Percentiles rank a stretch among this genome's conserved stretches.
Evolutionary conservation across 306 rosid genomes (phyloP).

Genomic region (Gynostemma pentaphyllum): DNA sequence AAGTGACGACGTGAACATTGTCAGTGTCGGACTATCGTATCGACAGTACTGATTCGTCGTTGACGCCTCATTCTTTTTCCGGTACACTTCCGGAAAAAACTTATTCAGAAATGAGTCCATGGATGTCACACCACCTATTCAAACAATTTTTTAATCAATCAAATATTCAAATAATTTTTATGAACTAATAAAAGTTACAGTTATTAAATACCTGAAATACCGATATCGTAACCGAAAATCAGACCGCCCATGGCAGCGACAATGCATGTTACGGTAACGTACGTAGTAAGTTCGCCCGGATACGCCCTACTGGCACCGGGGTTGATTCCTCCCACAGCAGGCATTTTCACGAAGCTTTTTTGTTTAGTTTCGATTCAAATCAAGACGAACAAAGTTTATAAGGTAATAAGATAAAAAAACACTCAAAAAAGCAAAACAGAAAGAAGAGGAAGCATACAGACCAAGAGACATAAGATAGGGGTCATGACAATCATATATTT

Average conservation of each 20-base stretch:
- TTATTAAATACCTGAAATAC: conserved; percentile 70
- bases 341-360: conserved; percentile 63
- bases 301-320: conserved; percentile 30
- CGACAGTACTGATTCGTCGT: conserved; percentile 59
- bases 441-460: background rate
- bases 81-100: conserved; percentile 58
- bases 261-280: conserved; percentile 55
- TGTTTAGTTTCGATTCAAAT: background rate
- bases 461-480: background rate
- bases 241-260: conserved; percentile 96
- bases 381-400: no score
- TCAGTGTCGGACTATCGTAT: conserved; percentile 55
- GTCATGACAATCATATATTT: background rate
- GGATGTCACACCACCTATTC: conserved; percentile 80
- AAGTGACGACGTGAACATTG: conserved; percentile 83
- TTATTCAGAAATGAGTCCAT: conserved; percentile 64
- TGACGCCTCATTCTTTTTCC: conserved; percentile 27
- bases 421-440: no score
- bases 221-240: conserved; percentile 93
- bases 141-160: background rate
- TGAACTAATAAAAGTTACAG: no score
- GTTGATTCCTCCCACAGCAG: conserved; percentile 41
- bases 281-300: conserved; percentile 70
- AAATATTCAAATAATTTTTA: background rate
- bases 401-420: background rate